Evolutionary conservation across 768 basidiomycete species (phyloP), one percentile per base, ranked within the genome.

Genomic region (Mycena belliarum): DNA sequence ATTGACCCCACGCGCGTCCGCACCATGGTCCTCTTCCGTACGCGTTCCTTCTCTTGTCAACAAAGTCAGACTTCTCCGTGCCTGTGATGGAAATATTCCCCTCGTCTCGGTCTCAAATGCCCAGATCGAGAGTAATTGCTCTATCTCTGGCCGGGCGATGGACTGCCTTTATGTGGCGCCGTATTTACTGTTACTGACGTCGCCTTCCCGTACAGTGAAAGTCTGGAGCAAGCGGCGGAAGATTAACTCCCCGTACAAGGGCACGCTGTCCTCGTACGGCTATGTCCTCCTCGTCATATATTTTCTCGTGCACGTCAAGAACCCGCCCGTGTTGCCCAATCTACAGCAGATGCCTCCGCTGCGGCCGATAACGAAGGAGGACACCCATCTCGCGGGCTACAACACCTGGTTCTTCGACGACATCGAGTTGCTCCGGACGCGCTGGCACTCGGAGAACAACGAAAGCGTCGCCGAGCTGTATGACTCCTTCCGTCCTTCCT

Each of bases 401-500:
- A 92, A 94, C 73, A 87, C 86, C 66, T 93, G 93, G 91, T 98
- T 99, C 77, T 99, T 98, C 70, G 96, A 98, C 76, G 96, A 99
- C 72, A 88, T 95, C 68, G 94, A 97, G 67, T 81, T 93, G 35
- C 78, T 99, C 55, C 82, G 93, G 65, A 87, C 91, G 70, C 87
- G 90, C 66, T 99, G 95, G 94, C 87, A 87, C 68, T 95, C 93
- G n/a, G 85, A 89, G 63, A 98, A 98, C 72, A 84, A 82, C 51
- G 95, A 99, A 66, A 88, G 82, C 63, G 92, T 98, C 53, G 96
- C 94, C 60, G 94, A 98, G 72, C 76, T 99, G 93, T 93, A 67
- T 61, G 88, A n/a, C n/a, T n/a, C n/a, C n/a, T 79, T n/a, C 47
- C 15, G 28, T 38, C 37, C 24, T 26, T 42, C 41, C 21, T 51